Conservation (phyloP, 164 flowering plant species). For the Warburgia ugandensis region DNA sequence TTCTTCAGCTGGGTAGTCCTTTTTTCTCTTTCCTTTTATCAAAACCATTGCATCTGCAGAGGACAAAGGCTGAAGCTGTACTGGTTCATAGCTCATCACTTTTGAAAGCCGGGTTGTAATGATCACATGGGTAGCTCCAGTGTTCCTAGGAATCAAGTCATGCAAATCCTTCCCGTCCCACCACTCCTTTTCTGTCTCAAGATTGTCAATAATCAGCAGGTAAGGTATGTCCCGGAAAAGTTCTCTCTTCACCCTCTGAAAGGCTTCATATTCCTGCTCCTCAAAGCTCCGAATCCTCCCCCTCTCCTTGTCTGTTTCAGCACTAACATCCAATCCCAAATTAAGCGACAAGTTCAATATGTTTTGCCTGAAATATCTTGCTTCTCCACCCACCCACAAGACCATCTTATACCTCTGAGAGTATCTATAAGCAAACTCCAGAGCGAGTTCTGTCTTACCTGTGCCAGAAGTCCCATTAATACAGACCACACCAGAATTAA, state of each 20-base stretch:
- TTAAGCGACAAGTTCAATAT: slow-evolving; percentile 55
- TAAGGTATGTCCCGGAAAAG: slow-evolving; percentile 79
- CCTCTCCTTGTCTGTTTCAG: slow-evolving; percentile 74
- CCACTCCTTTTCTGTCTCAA: slow-evolving; percentile 81
- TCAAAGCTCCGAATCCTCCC: slow-evolving; percentile 81
- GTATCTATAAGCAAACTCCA: slow-evolving; percentile 73
- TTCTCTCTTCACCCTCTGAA: slow-evolving; percentile 81
- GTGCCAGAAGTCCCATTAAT: slow-evolving; percentile 59
- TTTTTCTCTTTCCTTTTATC: slow-evolving; percentile 52
- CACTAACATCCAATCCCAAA: slow-evolving; percentile 77
- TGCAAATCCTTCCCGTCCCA: slow-evolving; percentile 84
- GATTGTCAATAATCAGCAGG: slow-evolving; percentile 72
- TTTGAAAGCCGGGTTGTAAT: slow-evolving; percentile 63
- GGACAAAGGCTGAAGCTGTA: slow-evolving; percentile 52
- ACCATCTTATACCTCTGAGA: slow-evolving; percentile 81
- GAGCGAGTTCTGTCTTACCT: slow-evolving; percentile 86
- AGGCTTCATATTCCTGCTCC: slow-evolving; percentile 83
- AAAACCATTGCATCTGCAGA: slow-evolving; percentile 55
- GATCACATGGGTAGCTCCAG: slow-evolving; percentile 79
- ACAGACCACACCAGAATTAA: slow-evolving; percentile 41
- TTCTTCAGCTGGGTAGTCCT: slow-evolving; percentile 55
- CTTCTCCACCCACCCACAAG: slow-evolving; percentile 87
- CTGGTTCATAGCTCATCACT: slow-evolving; percentile 57
- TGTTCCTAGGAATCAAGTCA: slow-evolving; percentile 71
- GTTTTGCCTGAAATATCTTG: slow-evolving; percentile 72